Evolutionary conservation across 768 basidiomycete species (phyloP).

Genomic region (Serpula lacrymans): DNA sequence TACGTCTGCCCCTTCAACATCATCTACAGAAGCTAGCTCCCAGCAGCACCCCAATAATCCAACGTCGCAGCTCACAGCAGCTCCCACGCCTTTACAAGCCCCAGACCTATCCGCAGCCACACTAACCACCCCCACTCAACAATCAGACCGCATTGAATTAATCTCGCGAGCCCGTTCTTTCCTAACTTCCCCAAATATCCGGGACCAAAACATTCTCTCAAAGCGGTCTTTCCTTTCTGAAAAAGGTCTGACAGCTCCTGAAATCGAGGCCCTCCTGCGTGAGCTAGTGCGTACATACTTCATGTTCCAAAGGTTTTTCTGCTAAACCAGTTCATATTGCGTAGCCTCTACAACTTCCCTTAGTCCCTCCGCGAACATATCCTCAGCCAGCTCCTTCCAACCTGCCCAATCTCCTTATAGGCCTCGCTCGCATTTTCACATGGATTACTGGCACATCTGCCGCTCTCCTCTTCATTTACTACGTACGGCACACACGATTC

Average conservation of each 20-base stretch:
- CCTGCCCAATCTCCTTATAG: constrained; percentile 63
- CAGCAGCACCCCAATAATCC: too few species aligned
- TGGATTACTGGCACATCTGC: constrained; percentile 70
- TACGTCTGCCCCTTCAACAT: too few species aligned
- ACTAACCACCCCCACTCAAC: too few species aligned
- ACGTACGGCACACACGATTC: constrained; percentile 40
- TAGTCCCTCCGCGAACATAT: constrained; percentile 70
- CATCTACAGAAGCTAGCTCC: too few species aligned
- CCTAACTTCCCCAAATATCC: constrained; percentile 62
- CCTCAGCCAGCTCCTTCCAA: constrained; percentile 68
- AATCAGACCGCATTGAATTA: constrained; percentile 41
- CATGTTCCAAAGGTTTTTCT: background rate
- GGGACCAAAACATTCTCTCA: constrained; percentile 48
- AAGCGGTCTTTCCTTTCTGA: constrained; percentile 66
- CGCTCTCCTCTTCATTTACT: constrained; percentile 56
- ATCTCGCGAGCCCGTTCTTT: constrained; percentile 59
- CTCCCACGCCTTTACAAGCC: too few species aligned
- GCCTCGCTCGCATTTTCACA: constrained; percentile 52
- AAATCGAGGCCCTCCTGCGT: constrained; percentile 56
- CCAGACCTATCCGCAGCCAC: too few species aligned
- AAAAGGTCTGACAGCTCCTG: constrained; percentile 62
- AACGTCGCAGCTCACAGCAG: too few species aligned
- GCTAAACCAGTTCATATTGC: constrained; percentile 21
- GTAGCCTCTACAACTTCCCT: constrained; percentile 36
- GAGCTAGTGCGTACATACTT: constrained; percentile 44